Evolutionary conservation across 164 flowering plant genomes (phyloP).

Genomic region (Protea cynaroides): DNA sequence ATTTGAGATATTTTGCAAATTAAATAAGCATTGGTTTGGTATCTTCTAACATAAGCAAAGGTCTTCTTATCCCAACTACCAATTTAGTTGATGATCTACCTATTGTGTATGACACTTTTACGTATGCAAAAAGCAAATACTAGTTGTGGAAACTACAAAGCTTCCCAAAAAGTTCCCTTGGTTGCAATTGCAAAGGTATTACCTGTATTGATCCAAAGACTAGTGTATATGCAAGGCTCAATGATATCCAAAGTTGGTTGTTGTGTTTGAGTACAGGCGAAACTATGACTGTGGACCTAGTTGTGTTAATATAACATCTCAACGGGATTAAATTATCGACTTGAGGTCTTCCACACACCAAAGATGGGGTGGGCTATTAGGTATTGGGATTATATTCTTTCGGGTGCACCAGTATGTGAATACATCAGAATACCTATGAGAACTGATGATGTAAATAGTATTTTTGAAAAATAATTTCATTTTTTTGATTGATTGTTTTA

Average conservation of each 20-base stretch:
- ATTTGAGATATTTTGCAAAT: slow-evolving; percentile 63
- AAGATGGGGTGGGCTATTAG: slow-evolving; percentile 94
- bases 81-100: slow-evolving; percentile 91
- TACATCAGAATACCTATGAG: slow-evolving; percentile 65
- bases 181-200: slow-evolving; percentile 61
- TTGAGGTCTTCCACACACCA: slow-evolving; percentile 95
- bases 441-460: slow-evolving; percentile 57
- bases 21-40: too few species aligned
- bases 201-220: slow-evolving; percentile 41
- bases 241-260: too few species aligned
- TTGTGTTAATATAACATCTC: too few species aligned
- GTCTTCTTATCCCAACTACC: slow-evolving; percentile 80
- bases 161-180: slow-evolving; percentile 46
- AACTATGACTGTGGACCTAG: too few species aligned
- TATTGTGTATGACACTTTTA: slow-evolving; percentile 58
- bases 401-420: slow-evolving; percentile 93
- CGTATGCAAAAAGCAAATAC: slow-evolving; percentile 42
- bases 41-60: too few species aligned
- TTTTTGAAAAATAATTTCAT: slow-evolving; percentile 55
- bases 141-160: slow-evolving; percentile 37
- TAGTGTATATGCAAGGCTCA: slow-evolving; percentile 85
- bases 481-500: slow-evolving; percentile 91
- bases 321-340: slow-evolving; percentile 50
- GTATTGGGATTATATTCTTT: slow-evolving; percentile 89
- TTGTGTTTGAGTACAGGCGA: too few species aligned